Conservation (phyloP, 2,329 filamentous ascomycete genomes). For the Ophiostoma sp. region DNA sequence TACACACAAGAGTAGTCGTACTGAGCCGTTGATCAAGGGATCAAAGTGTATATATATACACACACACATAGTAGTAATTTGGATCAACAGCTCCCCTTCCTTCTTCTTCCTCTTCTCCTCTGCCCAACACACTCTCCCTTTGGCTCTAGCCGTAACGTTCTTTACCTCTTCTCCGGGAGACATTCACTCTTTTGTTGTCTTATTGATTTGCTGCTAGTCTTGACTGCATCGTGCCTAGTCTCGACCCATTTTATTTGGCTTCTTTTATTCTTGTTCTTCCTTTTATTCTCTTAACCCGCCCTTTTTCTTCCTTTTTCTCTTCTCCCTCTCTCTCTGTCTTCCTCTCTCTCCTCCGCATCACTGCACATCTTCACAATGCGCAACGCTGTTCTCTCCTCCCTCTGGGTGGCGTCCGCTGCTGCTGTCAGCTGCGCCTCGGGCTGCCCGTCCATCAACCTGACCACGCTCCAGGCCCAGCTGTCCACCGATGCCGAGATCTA, state of each 20-base stretch:
- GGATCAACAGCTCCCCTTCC: not conserved
- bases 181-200: not conserved
- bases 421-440: constrained; percentile 5
- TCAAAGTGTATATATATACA: not conserved
- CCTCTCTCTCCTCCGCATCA: not conserved
- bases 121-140: not conserved
- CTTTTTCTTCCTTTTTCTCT: not conserved
- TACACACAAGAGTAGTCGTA: not conserved
- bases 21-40: too few species aligned
- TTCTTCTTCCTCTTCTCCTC: not conserved
- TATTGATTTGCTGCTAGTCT: not conserved
- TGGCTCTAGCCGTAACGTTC: not conserved
- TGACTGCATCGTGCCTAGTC: not conserved
- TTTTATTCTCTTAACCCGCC: not conserved
- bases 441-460: constrained; percentile 16
- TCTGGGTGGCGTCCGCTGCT: constrained; percentile 3
- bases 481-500: constrained; percentile 41
- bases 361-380: constrained; percentile 3
- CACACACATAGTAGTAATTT: not conserved
- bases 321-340: not conserved
- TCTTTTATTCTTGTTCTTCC: not conserved
- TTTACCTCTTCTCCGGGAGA: not conserved
- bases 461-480: constrained; percentile 32
- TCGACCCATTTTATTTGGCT: not conserved
- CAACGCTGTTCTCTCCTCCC: not conserved